Percentiles rank a stretch among this genome's conserved stretches.
Evolutionary conservation across 768 basidiomycete genomes (phyloP).

Genomic region (Phaeolepiota aurea): DNA sequence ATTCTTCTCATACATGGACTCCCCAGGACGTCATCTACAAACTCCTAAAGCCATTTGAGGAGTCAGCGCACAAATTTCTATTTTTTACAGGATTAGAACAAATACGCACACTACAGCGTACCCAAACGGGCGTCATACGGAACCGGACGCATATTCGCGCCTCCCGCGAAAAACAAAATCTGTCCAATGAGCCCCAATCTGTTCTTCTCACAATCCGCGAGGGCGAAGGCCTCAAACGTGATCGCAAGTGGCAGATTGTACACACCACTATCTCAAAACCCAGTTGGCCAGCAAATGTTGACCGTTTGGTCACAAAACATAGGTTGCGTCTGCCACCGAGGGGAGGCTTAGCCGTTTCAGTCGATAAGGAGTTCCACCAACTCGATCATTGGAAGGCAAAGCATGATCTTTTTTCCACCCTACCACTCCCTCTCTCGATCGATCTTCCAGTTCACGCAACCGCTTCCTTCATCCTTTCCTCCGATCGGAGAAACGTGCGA

Average conservation of each 20-base stretch:
- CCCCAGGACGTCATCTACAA: slow-evolving; percentile 12
- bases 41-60: slow-evolving; percentile 13
- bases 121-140: not conserved
- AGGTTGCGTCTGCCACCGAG: slow-evolving; percentile 14
- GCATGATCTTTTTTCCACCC: slow-evolving; percentile 30
- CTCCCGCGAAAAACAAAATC: not conserved
- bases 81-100: slow-evolving; percentile 29
- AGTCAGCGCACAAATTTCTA: slow-evolving; percentile 21
- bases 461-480: slow-evolving; percentile 36
- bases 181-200: not conserved
- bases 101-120: slow-evolving; percentile 19
- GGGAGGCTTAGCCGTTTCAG: slow-evolving; percentile 22
- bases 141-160: not conserved
- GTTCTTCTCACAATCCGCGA: not conserved
- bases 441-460: slow-evolving; percentile 37
- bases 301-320: slow-evolving; percentile 9
- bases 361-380: slow-evolving; percentile 7
- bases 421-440: slow-evolving; percentile 31
- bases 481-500: slow-evolving; percentile 35
- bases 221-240: not conserved
- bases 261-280: not conserved
- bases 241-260: not conserved
- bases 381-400: not conserved
- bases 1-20: slow-evolving; percentile 17
- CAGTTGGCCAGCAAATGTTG: slow-evolving; percentile 6